These are phyloP conservation scores for Pyrenophora tritici-repentis DNA, from an alignment of 2,329 filamentous ascomycete species.

Conservation along the genomic window DNA sequence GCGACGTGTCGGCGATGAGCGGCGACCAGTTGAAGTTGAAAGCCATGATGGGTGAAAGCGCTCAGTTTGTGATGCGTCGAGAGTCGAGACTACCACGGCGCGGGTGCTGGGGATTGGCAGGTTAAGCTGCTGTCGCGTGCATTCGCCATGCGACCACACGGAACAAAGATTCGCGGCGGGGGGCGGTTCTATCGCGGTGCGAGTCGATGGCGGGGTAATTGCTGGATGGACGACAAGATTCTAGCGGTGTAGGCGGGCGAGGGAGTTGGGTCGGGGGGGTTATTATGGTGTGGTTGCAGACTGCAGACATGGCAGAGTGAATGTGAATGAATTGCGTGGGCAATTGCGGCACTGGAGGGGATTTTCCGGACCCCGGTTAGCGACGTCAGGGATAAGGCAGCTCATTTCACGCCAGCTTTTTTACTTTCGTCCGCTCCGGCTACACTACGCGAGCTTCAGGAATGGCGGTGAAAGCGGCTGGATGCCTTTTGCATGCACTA, in stretches of 20 bases:
- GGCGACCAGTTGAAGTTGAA: conserved; percentile 99
- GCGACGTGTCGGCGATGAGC: conserved; percentile 89
- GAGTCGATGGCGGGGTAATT: conserved; percentile 1
- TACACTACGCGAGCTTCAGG: conserved; percentile 2
- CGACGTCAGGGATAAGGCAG: conserved; percentile 21
- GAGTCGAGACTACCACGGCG: conserved; percentile 28
- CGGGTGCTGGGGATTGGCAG: conserved; percentile 19
- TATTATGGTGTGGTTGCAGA: conserved; percentile 8
- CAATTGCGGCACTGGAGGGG: conserved; percentile 21
- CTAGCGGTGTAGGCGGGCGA: conserved; percentile 2
- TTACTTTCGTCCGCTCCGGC: conserved; percentile 5
- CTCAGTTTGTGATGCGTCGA: conserved; percentile 6
- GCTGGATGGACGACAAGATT: not conserved
- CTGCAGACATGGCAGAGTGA: conserved; percentile 35
- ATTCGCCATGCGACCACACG: conserved; percentile 44
- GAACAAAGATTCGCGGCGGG: conserved; percentile 8
- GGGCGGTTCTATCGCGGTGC: not conserved
- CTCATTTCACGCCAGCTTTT: conserved; percentile 28
- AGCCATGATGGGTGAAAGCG: conserved; percentile 68
- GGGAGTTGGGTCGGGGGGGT: not conserved
- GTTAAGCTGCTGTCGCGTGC: conserved; percentile 45
- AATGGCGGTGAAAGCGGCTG: conserved; percentile 17
- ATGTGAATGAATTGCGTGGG: conserved; percentile 26
- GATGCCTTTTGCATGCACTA: conserved; percentile 4
- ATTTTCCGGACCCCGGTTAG: conserved; percentile 33